Base-by-base conservation (phyloP, 2,329 filamentous ascomycete species). In the Cladobotryum mycophilum region DNA sequence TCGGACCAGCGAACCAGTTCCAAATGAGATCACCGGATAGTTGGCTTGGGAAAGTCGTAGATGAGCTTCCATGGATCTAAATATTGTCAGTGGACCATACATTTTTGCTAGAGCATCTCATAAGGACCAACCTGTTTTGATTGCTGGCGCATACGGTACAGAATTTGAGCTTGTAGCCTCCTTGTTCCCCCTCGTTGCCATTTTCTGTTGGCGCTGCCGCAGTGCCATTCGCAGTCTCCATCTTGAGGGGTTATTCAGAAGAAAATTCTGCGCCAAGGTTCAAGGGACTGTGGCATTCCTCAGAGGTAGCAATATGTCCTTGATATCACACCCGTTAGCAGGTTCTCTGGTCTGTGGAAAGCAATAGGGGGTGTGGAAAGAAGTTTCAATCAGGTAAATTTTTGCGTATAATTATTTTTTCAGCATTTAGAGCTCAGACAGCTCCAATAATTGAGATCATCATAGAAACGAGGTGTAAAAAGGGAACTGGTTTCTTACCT, bases 101-200 rank as follows among this genome's bases (percentile, higher is more conserved):
- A n/a, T 12, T 38, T 38, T 20, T 41, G 18, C 18, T 22, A 14
- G n/a, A n/a, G 14, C 8, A n/a, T 17, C 15, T 36, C n/a, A n/a
- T 49, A 17, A 45, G 7, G 37, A 62, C 77, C 56, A 76, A 95
- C 82, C 93, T 84, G 65, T 99, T 99, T 69, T 99, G 90, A 63
- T 99, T 99, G 63, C 90, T 96, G 7, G 93, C 93, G 71, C 93
- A 99, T n/a, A 99, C 92, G 3, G 93, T 97, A 75, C 91, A 96
- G 71, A 97, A 96, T 65, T 88, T 95, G 55, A 99, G 80, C 71
- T 93, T 96, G 78, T 85, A 96, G 47, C 78, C 81, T n/a, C 73
- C 74, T 22, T 75, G 70, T 15, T 76, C 75, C 41, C 79, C 74
- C 13, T 73, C 69, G 22, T 73, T 70, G 49, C 72, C 72, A 51